A percentile compares a stretch with the other conserved stretches of the same genome.
Conservation (phyloP, 305 asterid genomes). For the Fraxinus velutina region DNA sequence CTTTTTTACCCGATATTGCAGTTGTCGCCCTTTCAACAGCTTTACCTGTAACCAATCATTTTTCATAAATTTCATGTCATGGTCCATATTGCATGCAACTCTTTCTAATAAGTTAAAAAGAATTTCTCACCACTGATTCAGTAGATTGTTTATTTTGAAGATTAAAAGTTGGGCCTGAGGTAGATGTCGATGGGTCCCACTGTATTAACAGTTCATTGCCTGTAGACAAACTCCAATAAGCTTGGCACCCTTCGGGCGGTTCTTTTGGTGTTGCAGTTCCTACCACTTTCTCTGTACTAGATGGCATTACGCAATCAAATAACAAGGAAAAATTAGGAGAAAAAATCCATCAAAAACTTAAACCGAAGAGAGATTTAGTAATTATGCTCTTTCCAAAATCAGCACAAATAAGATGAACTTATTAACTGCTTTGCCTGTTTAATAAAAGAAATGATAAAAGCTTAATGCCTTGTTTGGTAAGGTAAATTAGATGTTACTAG, state of each 20-base stretch:
- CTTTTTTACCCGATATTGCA: conserved; percentile 57
- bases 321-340: conserved; percentile 22
- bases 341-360: conserved; percentile 3
- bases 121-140: conserved; percentile 44
- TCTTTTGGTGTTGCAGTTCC: conserved; percentile 84
- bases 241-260: conserved; percentile 66
- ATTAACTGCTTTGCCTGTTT: background rate
- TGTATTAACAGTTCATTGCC: conserved; percentile 53
- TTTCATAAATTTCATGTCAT: background rate
- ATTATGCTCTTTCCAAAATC: background rate
- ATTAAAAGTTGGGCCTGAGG: conserved; percentile 41
- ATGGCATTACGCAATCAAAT: conserved; percentile 34
- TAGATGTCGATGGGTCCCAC: conserved; percentile 40
- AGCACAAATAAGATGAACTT: background rate
- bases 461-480: background rate
- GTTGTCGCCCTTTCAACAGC: conserved; percentile 64
- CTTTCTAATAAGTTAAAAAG: background rate
- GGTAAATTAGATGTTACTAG: background rate
- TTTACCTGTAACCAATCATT: conserved; percentile 39
- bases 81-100: background rate
- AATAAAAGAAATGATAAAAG: background rate
- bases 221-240: conserved; percentile 73
- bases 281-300: conserved; percentile 85
- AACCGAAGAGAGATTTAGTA: conserved; percentile 1
- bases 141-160: conserved; percentile 34